Conservation (phyloP, 108 stramenopile species). For the Craspedostauros australis region DNA sequence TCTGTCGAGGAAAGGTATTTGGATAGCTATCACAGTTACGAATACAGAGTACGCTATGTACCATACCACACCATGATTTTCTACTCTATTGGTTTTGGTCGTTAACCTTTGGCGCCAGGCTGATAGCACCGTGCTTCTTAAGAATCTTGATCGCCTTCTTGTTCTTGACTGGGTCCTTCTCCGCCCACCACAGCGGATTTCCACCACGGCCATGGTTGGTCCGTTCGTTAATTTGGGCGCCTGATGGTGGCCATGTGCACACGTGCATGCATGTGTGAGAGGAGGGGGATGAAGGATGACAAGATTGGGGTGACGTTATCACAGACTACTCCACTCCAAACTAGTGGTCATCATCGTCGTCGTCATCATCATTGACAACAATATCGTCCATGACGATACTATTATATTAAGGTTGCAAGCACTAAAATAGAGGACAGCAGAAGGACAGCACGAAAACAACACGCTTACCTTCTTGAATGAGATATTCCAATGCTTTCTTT, state of each 20-base stretch:
- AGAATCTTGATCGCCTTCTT: conserved; percentile 28
- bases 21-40: conserved; percentile 3
- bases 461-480: conserved; percentile 36
- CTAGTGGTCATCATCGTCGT: too few relatives aligned
- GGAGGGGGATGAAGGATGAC: too few relatives aligned
- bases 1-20: neutral
- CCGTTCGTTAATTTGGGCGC: conserved; percentile 47
- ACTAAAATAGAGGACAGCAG: too few relatives aligned
- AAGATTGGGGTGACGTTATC: too few relatives aligned
- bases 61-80: neutral
- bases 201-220: conserved; percentile 59
- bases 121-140: conserved; percentile 26
- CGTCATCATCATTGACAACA: too few relatives aligned
- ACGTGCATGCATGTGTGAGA: too few relatives aligned
- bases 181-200: conserved; percentile 62
- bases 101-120: conserved; percentile 24
- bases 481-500: conserved; percentile 44
- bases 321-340: too few relatives aligned
- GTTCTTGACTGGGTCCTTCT: conserved; percentile 25
- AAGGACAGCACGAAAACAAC: too few relatives aligned
- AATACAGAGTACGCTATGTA: conserved; percentile 1
- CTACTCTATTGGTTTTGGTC: conserved; percentile 12
- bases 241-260: too few relatives aligned
- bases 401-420: too few relatives aligned
- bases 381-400: too few relatives aligned